Conservation (phyloP, 176 grass and related monocot genomes). For the Rhynchospora pubera region DNA sequence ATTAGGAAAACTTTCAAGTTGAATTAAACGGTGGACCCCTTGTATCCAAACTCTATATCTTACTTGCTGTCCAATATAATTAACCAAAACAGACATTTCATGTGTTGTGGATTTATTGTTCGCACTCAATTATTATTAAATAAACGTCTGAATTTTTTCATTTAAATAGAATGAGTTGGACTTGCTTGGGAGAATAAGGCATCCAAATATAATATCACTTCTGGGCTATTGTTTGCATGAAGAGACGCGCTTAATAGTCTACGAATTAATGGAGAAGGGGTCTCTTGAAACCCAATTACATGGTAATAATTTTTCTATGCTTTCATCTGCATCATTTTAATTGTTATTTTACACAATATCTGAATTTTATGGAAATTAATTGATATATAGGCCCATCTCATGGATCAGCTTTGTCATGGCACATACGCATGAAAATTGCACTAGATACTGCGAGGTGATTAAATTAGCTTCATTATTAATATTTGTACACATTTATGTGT, state of each 20-base stretch:
- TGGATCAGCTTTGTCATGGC: constrained; percentile 81
- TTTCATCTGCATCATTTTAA: constrained; percentile 16
- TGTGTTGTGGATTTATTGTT: neutral
- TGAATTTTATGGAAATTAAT: constrained; percentile 26
- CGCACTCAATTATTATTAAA: neutral
- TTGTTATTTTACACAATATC: constrained; percentile 27
- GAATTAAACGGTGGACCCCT: neutral
- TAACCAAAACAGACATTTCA: neutral
- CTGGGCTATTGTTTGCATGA: constrained; percentile 81
- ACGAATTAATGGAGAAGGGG: constrained; percentile 95
- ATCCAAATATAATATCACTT: constrained; percentile 90
- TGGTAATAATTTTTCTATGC: constrained; percentile 40
- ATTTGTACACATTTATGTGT: neutral
- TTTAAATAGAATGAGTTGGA: constrained; percentile 87
- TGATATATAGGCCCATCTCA: constrained; percentile 70
- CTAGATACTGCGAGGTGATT: constrained; percentile 83
- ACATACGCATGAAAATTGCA: constrained; percentile 90
- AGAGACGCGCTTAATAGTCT: constrained; percentile 64
- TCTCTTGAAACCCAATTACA: constrained; percentile 87
- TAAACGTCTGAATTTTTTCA: constrained; percentile 6
- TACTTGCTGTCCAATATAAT: neutral
- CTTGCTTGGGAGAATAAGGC: constrained; percentile 78
- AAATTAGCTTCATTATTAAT: constrained; percentile 23
- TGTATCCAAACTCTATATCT: neutral
- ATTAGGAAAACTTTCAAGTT: neutral